Evolutionary conservation across 139 green algal genomes (phyloP), one percentile per base, ranked within the genome.

Genomic region (Micractinium sp.): DNA sequence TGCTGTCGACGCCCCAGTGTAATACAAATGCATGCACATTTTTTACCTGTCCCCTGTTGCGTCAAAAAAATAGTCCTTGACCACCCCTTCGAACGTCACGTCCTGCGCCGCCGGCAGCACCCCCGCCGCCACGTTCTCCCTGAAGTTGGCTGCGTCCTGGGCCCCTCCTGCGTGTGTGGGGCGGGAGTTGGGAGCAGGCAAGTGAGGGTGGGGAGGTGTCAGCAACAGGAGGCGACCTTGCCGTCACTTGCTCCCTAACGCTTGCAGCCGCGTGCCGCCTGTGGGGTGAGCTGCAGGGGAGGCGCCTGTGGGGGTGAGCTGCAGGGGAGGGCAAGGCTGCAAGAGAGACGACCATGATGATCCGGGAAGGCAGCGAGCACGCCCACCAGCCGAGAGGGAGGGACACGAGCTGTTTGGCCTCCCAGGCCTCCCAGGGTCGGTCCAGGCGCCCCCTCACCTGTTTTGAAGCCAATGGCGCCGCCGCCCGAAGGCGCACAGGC

Each of bases 61-160:
- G 33, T 90, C 87, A 23, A 90, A 90, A n/a, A 63, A 87, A 67
- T 90, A 90, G 20, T 90, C 87, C n/a, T 87, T 87, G 41, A 82
- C 41, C 25, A 90, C n/a, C 4, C 87, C 87, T 23, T 87, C 80
- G 23, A 75, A 90, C 1, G 87, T 90, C 9, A 90, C 80, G 29
- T 90, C 87, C 7, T 13, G n/a, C 20, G 79, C 67, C 80, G 63
- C 31, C 25, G 87, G 87, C 79, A 90, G 87, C 18, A 87, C 35
- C 14, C 79, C 66, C 2, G 67, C 78, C 3, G 22, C 39, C 4
- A 90, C 3, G 22, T 90, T 90, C 47, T 73, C 79, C 20, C 87
- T 41, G n/a, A 90, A 87, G 87, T 90, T 90, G 41, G 67, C 41
- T 9, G 38, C 87, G n/a, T 90, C 87, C 80, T 87, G 66, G 22